Evolutionary conservation across 805 yeast species (phyloP).

Genomic region (Cyberlindnera americana): DNA sequence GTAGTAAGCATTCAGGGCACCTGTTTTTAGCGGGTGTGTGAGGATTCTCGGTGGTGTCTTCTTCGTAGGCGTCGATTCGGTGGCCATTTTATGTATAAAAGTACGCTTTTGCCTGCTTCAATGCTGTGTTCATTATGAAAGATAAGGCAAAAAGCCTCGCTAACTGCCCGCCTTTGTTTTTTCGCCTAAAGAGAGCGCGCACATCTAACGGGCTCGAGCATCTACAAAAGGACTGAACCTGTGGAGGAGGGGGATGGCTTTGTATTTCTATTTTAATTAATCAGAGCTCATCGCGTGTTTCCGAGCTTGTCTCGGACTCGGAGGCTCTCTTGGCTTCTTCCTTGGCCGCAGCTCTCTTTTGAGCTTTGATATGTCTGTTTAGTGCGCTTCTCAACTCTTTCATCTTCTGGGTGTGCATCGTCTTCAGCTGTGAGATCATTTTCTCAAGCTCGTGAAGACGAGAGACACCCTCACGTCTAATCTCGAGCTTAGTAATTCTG

Average conservation of each 20-base stretch:
- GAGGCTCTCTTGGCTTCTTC: slow-evolving; percentile 8
- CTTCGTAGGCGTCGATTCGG: background rate
- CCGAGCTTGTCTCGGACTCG: no score
- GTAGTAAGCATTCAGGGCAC: slow-evolving; percentile 10
- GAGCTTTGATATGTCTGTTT: slow-evolving; percentile 17
- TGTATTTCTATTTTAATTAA: no score
- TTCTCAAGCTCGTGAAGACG: slow-evolving; percentile 17
- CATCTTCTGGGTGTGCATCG: slow-evolving; percentile 28
- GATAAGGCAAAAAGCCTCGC: no score
- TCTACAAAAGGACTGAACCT: no score
- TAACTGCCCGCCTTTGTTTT: no score
- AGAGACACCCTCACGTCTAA: slow-evolving; percentile 28
- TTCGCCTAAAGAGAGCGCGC: background rate
- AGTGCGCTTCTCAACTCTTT: slow-evolving; percentile 27
- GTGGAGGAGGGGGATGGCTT: no score
- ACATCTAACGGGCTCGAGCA: background rate
- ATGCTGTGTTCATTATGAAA: no score
- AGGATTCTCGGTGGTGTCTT: background rate
- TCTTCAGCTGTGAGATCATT: slow-evolving; percentile 18
- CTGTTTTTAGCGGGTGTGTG: background rate
- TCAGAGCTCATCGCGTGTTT: slow-evolving; percentile 19
- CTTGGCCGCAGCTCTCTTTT: slow-evolving; percentile 22
- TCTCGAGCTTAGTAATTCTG: slow-evolving; percentile 31
- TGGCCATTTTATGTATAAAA: background rate
- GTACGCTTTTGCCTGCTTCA: background rate